Conservation (phyloP, 257 asterid species). For the Gentiana macrophylla region DNA sequence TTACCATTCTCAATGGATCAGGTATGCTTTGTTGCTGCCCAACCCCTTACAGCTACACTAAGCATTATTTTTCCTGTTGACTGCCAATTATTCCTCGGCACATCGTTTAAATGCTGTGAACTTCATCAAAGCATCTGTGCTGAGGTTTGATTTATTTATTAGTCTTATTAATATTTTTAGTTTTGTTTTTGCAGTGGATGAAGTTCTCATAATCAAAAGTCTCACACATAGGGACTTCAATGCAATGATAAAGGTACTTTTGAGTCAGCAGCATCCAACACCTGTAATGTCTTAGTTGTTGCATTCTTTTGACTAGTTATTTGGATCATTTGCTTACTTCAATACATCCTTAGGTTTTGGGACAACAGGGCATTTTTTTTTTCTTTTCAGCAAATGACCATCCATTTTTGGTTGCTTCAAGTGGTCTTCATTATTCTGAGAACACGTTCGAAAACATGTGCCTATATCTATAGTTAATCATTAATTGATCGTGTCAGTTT, state of each 20-base stretch:
- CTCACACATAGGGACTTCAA: slow-evolving; percentile 84
- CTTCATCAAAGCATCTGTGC: too few species aligned
- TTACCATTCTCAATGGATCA: slow-evolving; percentile 83
- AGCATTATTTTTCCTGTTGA: neutral
- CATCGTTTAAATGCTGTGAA: neutral
- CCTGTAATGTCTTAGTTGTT: too few species aligned
- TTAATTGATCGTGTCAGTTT: too few species aligned
- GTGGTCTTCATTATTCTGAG: neutral
- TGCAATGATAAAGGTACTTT: slow-evolving; percentile 67
- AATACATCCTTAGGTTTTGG: neutral
- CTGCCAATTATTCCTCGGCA: neutral
- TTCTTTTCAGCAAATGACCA: neutral
- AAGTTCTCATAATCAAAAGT: slow-evolving; percentile 90
- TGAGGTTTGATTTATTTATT: too few species aligned
- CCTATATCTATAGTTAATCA: too few species aligned
- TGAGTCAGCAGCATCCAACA: neutral
- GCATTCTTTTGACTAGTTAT: neutral
- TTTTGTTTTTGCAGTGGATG: slow-evolving; percentile 52
- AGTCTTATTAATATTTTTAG: neutral
- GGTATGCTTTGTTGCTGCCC: slow-evolving; percentile 25
- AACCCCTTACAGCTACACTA: neutral
- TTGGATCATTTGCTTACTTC: slow-evolving; percentile 1
- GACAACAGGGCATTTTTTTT: neutral
- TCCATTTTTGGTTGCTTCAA: neutral
- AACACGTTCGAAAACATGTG: neutral